Conservation (phyloP, 148 eudicot genomes). For the Persicaria tinctoria region DNA sequence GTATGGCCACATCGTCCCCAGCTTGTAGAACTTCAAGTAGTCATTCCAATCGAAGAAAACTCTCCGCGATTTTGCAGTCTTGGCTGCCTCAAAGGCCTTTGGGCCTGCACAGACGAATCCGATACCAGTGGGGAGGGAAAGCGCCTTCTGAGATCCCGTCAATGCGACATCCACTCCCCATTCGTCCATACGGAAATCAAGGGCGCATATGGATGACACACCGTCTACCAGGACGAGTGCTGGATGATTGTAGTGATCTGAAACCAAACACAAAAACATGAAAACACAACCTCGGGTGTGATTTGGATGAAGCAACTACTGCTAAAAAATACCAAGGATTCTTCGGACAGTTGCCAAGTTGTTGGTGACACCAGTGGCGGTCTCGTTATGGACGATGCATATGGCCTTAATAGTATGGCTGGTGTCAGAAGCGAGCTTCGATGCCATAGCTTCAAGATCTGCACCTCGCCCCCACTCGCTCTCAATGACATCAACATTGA, state of each 20-base stretch:
- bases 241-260: slow-evolving; percentile 96
- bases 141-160: slow-evolving; percentile 97
- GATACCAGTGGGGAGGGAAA: slow-evolving; percentile 92
- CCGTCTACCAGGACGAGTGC: slow-evolving; percentile 93
- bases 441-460: slow-evolving; percentile 73
- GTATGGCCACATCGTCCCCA: slow-evolving; percentile 97
- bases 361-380: slow-evolving; percentile 99
- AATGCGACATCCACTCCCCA: slow-evolving; percentile 97
- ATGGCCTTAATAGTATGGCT: slow-evolving; percentile 86
- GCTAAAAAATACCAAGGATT: slow-evolving; percentile 49
- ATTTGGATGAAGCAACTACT: background rate
- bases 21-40: slow-evolving; percentile 86
- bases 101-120: slow-evolving; percentile 94
- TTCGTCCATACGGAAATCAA: slow-evolving; percentile 97
- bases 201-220: slow-evolving; percentile 94
- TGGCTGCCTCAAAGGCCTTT: slow-evolving; percentile 76
- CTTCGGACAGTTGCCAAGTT: slow-evolving; percentile 85
- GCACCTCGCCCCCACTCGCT: slow-evolving; percentile 99
- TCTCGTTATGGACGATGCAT: slow-evolving; percentile 98
- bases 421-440: slow-evolving; percentile 72
- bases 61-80: slow-evolving; percentile 81
- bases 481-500: slow-evolving; percentile 88
- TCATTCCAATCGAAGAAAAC: slow-evolving; percentile 98
- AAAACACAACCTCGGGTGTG: background rate
- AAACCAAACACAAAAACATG: slow-evolving; percentile 1